phyloP scores from a whole-genome alignment of 306 rosid species.

The Malus sylvestris region DNA sequence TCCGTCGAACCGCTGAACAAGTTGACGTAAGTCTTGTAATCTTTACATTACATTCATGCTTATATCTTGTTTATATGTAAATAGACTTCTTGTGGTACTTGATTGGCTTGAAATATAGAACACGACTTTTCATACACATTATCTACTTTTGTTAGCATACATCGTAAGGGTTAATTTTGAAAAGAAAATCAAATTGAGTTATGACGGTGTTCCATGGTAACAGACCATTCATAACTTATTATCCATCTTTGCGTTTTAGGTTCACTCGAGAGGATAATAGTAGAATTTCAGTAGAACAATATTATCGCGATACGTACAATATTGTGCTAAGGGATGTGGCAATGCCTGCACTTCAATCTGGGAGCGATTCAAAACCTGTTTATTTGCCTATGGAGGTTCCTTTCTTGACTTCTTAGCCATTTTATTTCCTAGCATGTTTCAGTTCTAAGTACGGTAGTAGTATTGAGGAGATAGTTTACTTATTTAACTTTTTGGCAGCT shows the following conservation, averaged over 20 bases:
- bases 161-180: background rate
- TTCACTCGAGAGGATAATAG: conserved; percentile 49
- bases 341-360: conserved; percentile 74
- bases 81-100: background rate
- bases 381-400: conserved; percentile 79
- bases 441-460: background rate
- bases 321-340: background rate
- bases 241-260: conserved; percentile 29
- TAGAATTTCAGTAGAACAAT: conserved; percentile 22
- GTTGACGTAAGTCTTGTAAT: conserved; percentile 38
- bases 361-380: conserved; percentile 46
- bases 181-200: background rate
- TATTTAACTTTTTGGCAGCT: conserved; percentile 24
- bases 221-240: background rate
- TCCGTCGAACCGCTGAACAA: conserved; percentile 33
- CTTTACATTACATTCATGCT: background rate
- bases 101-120: background rate
- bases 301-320: conserved; percentile 42
- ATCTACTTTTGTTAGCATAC: background rate
- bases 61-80: background rate
- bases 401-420: background rate
- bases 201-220: background rate
- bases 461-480: background rate
- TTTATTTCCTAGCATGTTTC: background rate
- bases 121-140: background rate